Base-by-base conservation (phyloP, 2,329 filamentous ascomycete genomes). In the Daldinia eschscholtzii region DNA sequence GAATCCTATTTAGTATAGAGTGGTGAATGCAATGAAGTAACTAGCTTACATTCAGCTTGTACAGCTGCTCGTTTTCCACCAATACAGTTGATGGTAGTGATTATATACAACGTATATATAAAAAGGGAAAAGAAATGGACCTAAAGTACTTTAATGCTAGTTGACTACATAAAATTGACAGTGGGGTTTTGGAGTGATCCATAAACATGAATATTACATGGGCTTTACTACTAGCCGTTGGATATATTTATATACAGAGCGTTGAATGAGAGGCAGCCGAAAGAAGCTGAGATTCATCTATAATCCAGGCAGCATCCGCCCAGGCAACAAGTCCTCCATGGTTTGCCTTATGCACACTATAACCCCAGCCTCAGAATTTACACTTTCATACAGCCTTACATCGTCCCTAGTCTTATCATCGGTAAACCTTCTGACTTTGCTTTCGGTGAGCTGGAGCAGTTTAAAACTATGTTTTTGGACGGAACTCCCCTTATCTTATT, bases 231-330 rank as follows among this genome's bases (percentile, higher is more conserved):
- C 26, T 33, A 9, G n/a, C 15, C 7, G 2, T 18, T 13, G 1
- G 37, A 58, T 3, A 37, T 57, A 64, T 50, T 52, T 53, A 48
- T 26, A 57, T n/a, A 4, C 20, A 7, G 30, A 7, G 4, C 28
- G n/a, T 44, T 13, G 33, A 53, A 39, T 3, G 53, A 41, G 35
- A 66, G 64, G 53, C 53, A 66, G 39, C 64, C 44, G 12, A 13
- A 15, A 9, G n/a, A 48, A 13, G n/a, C 9, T 35, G n/a, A 23
- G 12, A 48, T 7, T 41, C n/a, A 23, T 20, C 55, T 28, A 15
- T 6, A 9, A 28, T 28, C 6, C 4, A 65, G 57, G 57, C 63
- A 59, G 55, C 52, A 7, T 12, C 15, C 2, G 26, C 3, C 13
- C 28, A 66, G 58, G 58, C 64, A 66, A 39, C 50, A 62, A 46